Conservation (phyloP, 2,329 filamentous ascomycete genomes). For the Cordyceps farinosa region DNA sequence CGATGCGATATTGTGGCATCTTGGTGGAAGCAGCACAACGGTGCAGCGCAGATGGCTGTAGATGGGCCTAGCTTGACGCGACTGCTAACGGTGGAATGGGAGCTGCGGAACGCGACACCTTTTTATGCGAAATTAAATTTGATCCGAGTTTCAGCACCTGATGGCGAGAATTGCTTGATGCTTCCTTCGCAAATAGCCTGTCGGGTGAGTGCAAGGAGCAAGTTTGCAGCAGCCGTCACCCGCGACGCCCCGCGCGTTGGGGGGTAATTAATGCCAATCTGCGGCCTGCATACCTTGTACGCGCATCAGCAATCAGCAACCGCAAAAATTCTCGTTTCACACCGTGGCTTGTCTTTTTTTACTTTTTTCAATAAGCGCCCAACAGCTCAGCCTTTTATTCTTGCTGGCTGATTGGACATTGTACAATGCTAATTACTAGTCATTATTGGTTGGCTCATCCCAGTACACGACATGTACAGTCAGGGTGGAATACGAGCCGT, state of each 20-base stretch:
- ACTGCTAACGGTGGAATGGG: neutral
- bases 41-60: neutral
- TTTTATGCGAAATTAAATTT: too few species aligned
- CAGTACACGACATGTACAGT: too few species aligned
- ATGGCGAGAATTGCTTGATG: neutral
- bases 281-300: neutral
- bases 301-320: neutral
- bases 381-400: too few species aligned
- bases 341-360: neutral
- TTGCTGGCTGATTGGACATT: too few species aligned
- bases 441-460: too few species aligned
- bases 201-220: neutral
- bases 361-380: too few species aligned
- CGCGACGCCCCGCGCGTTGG: conserved; percentile 1
- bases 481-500: too few species aligned
- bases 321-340: neutral
- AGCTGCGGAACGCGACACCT: neutral
- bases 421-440: too few species aligned
- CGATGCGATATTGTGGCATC: conserved; percentile 47
- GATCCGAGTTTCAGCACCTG: neutral
- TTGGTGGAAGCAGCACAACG: conserved; percentile 17
- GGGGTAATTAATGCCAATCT: conserved; percentile 5
- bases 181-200: neutral
- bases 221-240: conserved; percentile 5
- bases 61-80: neutral